These are phyloP conservation scores for Ambrosiella beaveri DNA, from an alignment of 2,329 filamentous ascomycete genomes.

Conservation along the genomic window DNA sequence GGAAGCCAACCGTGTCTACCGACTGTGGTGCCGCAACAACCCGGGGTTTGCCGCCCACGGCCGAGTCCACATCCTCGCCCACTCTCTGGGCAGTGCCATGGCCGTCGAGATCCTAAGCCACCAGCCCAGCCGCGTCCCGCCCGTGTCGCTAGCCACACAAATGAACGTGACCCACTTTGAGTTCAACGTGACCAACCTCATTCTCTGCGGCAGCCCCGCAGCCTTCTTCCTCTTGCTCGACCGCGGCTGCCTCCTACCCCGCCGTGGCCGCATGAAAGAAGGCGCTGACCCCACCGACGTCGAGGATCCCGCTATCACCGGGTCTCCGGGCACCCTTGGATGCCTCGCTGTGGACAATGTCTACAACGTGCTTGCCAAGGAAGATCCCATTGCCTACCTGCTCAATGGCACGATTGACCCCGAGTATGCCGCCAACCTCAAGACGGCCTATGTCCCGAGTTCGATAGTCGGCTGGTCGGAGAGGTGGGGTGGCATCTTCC, in stretches of 20 bases:
- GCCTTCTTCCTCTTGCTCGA: slow-evolving; percentile 88
- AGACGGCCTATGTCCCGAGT: slow-evolving; percentile 61
- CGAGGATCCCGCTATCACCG: slow-evolving; percentile 44
- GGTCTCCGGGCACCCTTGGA: slow-evolving; percentile 64
- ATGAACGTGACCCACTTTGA: slow-evolving; percentile 52
- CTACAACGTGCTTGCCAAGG: slow-evolving; percentile 69
- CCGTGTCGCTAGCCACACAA: slow-evolving; percentile 25
- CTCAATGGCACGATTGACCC: slow-evolving; percentile 82
- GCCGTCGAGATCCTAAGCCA: slow-evolving; percentile 77
- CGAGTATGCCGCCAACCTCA: slow-evolving; percentile 58
- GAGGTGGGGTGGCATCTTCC: slow-evolving; percentile 31
- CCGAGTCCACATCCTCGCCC: slow-evolving; percentile 78
- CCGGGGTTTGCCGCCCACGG: slow-evolving; percentile 66
- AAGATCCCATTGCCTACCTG: slow-evolving; percentile 71
- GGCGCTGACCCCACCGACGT: slow-evolving; percentile 49
- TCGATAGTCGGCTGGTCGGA: slow-evolving; percentile 48
- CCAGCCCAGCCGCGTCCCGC: slow-evolving; percentile 59
- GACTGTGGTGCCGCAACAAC: slow-evolving; percentile 88
- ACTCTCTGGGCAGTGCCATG: slow-evolving; percentile 91
- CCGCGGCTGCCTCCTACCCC: slow-evolving; percentile 51
- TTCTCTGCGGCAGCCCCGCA: slow-evolving; percentile 76
- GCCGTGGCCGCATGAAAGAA: slow-evolving; percentile 58
- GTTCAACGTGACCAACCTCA: slow-evolving; percentile 80
- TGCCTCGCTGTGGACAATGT: slow-evolving; percentile 90
- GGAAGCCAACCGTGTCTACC: slow-evolving; percentile 91